Base-by-base conservation (phyloP, 345 rosid genomes). In the Diplotaxis tenuifolia region DNA sequence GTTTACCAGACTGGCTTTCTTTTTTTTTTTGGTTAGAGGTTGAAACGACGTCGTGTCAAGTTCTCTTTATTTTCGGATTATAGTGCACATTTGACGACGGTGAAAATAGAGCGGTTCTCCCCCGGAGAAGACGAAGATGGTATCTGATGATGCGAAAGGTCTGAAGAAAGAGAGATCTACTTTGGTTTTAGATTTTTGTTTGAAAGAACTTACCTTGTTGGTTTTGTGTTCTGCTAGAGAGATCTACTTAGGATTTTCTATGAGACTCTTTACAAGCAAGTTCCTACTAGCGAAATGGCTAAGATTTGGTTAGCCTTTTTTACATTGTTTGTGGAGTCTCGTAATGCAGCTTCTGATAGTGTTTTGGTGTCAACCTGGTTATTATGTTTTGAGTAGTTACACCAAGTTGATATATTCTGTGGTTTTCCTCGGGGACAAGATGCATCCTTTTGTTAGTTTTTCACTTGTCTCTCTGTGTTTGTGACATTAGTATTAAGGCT, bases 171-270 rank as follows among this genome's bases (percentile, higher is more conserved):
- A 65, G 60, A 73, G 58, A 19, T 70, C 20, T 68, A 2, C 1
- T 22, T 14, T 55, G n/a, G n/a, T 8, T 73, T 71, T 4, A n/a
- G 36, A 23, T 50, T 18, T 67, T 21, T 69, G 62, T 40, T 49
- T 58, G 55, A 34, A 32, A 32, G 27, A 9, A 38, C 1, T 28
- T 60, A 1, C 61, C 12, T 67, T 18, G 56, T 59, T 36, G 53
- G 9, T 68, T 68, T 70, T 42, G 72, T 61, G 65, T 70, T 42
- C 72, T 61, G 29, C 7, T 68, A 95, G 97, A 92, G 99, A 89
- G 99, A 95, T 59, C 85, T 97, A 5, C 79, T 92, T 56, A 86
- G 97, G 86, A 85, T 95, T 70, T 95, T 92, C 74, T 88, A 92
- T 19, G 97, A 91, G 78, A 67, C 97, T 0, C 82, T 95, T 69